These are phyloP conservation scores for Penicillium subrubescens DNA, from an alignment of 495 filamentous ascomycete genomes.

Conservation along the genomic window DNA sequence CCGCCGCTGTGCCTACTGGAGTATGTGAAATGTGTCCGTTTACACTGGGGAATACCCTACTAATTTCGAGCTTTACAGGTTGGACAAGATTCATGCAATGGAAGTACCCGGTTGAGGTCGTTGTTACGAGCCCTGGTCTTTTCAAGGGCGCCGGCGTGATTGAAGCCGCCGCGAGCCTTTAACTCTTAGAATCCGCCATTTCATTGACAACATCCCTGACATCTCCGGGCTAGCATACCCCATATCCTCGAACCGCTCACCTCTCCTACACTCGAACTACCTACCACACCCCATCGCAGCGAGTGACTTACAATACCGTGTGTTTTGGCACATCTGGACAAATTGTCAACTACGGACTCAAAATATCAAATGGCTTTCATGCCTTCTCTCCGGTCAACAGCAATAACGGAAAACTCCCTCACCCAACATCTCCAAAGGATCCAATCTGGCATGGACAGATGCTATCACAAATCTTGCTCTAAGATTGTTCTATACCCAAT, in stretches of 20 bases:
- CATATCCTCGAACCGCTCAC: background rate
- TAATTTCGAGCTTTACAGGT: conserved; percentile 41
- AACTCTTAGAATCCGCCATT: conserved; percentile 24
- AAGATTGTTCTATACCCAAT: conserved; percentile 31
- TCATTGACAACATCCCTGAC: background rate
- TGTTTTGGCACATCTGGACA: background rate
- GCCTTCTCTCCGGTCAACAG: background rate
- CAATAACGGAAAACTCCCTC: background rate
- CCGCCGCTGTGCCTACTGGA: conserved; percentile 93
- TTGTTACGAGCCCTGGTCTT: conserved; percentile 52
- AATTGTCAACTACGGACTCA: background rate
- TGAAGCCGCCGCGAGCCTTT: conserved; percentile 71
- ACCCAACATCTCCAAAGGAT: background rate
- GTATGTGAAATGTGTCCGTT: conserved; percentile 53
- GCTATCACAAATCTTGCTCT: background rate
- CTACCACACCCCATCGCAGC: background rate
- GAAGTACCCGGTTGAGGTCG: conserved; percentile 72
- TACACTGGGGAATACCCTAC: background rate
- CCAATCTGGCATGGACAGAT: background rate
- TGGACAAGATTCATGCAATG: conserved; percentile 77
- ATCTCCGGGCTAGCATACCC: background rate
- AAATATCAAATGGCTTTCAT: background rate
- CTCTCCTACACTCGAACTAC: background rate
- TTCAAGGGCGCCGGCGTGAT: conserved; percentile 71
- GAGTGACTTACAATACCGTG: background rate